Conservation (phyloP, 163 green algal species). For the Scenedesmus sp. region DNA sequence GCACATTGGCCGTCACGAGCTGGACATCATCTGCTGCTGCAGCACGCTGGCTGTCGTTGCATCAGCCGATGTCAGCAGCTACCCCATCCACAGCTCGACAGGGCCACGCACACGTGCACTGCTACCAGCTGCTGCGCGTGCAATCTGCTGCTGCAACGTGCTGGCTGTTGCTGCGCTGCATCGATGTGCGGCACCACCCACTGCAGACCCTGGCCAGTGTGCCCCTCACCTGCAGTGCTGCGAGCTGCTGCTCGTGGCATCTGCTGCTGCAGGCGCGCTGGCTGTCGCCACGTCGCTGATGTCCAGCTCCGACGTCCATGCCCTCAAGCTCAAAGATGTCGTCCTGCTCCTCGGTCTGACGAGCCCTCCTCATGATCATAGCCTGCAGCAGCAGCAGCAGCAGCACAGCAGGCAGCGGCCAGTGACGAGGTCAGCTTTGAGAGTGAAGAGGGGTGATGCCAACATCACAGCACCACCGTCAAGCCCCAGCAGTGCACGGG, state of each 20-base stretch:
- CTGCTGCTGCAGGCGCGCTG: slow-evolving; percentile 40
- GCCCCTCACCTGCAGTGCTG: not conserved
- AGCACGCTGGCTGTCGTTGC: too few species aligned
- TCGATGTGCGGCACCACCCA: too few species aligned
- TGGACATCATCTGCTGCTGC: too few species aligned
- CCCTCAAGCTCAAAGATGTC: slow-evolving; percentile 95
- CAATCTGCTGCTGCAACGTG: slow-evolving; percentile 37
- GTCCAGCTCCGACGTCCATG: slow-evolving; percentile 78
- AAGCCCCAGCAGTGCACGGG: too few species aligned
- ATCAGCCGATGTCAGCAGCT: not conserved
- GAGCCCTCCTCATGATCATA: slow-evolving; percentile 78
- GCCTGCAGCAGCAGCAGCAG: slow-evolving; percentile 43
- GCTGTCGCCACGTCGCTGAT: slow-evolving; percentile 57
- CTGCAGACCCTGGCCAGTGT: too few species aligned
- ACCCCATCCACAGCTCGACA: too few species aligned
- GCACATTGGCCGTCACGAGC: too few species aligned
- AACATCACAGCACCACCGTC: not conserved
- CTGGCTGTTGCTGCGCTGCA: not conserved
- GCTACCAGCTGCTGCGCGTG: slow-evolving; percentile 39
- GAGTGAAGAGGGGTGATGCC: not conserved
- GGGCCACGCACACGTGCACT: not conserved
- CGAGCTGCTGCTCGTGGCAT: slow-evolving; percentile 44
- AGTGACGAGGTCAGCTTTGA: not conserved
- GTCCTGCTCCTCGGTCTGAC: slow-evolving; percentile 62
- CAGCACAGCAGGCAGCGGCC: slow-evolving; percentile 4